phyloP scores from a whole-genome alignment of 345 rosid species.

The Gossypium herbaceum region DNA sequence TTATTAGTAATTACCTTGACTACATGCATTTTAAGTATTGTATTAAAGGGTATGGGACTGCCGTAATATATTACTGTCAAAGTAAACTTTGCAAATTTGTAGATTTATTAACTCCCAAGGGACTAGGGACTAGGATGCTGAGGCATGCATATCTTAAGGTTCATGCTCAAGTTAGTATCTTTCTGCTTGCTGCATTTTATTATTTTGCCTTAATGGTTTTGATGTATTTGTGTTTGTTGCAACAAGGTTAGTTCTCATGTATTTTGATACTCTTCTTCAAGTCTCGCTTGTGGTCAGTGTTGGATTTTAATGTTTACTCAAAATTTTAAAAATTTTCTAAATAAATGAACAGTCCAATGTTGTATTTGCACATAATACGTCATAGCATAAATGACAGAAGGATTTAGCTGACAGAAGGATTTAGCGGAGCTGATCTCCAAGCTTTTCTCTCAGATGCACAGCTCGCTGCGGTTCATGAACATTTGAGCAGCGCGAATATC shows the following conservation, averaged over 20 bases:
- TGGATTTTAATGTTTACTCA: no score
- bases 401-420: slow-evolving; percentile 90
- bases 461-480: slow-evolving; percentile 82
- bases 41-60: neutral
- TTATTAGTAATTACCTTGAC: neutral
- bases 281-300: no score
- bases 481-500: slow-evolving; percentile 37
- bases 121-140: neutral
- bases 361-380: slow-evolving; percentile 19
- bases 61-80: neutral
- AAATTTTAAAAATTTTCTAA: no score
- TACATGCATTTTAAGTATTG: neutral
- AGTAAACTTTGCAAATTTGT: neutral
- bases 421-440: slow-evolving; percentile 94
- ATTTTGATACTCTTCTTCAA: no score
- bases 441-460: slow-evolving; percentile 93
- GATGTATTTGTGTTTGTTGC: slow-evolving; percentile 90
- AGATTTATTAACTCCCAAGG: neutral
- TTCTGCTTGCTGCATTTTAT: slow-evolving; percentile 10
- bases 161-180: slow-evolving; percentile 36
- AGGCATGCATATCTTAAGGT: neutral
- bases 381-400: slow-evolving; percentile 71
- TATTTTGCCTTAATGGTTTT: slow-evolving; percentile 32
- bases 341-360: no score
- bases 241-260: slow-evolving; percentile 52